Base-by-base conservation (phyloP, 495 filamentous ascomycete genomes). In the Patellaria atrata region DNA sequence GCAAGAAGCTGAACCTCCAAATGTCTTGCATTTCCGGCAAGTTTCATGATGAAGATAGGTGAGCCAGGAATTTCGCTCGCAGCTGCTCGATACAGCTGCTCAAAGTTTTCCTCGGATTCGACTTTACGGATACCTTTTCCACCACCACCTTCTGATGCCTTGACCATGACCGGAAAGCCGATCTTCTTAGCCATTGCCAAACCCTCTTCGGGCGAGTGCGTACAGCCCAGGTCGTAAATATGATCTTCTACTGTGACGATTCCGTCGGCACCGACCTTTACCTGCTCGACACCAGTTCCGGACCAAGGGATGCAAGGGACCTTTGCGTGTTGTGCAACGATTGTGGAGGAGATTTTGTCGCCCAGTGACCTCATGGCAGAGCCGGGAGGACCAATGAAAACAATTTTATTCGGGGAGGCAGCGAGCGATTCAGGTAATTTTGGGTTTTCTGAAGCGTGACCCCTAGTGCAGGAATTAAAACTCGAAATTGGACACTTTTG, bases 31-130 rank as follows among this genome's bases (percentile, higher is more conserved):
- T 87, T 91, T 33, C 92, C 89, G 16, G 89, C 89, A 41, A 99
- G 69, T 70, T 99, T 94, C 89, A 99, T 99, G 61, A 99, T 85
- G 66, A 99, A 99, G 53, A 99, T 99, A 19, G 89, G 89, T 17
- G 91, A 96, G 25, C 89, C 89, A n/a, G 89, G 89, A 46, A 99
- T 94, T 65, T 99, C 89, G 58, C 76, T 89, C 1, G 87, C 84
- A 19, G 91, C 89, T 19, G 89, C 91, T 48, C 86, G 85, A 65
- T 96, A 99, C 28, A 94, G 63, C 43, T 62, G 59, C 42, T 70
- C 63, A 52, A 99, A 99, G 26, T 79, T 71, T 34, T 86, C 81
- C 52, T 94, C 85, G 18, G 59, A 67, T 33, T 92, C 72, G 38
- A 86, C 91, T 63, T 94, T 96, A 48, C 89, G 81, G 55, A 99